Conservation (phyloP, 441 rosid species). For the Erodium trifolium region DNA sequence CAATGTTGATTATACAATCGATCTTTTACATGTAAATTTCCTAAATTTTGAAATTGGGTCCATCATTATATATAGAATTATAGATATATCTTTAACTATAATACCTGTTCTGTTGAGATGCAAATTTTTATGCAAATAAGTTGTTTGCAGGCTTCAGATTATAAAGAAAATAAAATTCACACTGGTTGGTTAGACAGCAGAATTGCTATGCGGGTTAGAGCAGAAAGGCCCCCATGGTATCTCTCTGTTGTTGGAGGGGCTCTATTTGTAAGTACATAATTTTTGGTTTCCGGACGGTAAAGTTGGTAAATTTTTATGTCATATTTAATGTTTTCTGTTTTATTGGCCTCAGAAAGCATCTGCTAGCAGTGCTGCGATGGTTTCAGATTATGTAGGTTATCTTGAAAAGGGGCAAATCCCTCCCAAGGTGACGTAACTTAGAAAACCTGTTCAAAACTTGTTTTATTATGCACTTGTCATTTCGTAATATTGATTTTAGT, state of each 20-base stretch:
- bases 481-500: conserved; percentile 21
- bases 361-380: conserved; percentile 90
- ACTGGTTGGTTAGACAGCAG: conserved; percentile 99
- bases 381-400: conserved; percentile 96
- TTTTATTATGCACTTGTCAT: conserved; percentile 1
- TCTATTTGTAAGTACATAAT: conserved; percentile 58
- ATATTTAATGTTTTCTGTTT: conserved; percentile 16
- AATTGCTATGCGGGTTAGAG: conserved; percentile 99
- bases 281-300: conserved; percentile 2
- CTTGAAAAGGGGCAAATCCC: conserved; percentile 99
- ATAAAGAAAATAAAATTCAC: conserved; percentile 93
- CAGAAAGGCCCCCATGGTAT: conserved; percentile 99
- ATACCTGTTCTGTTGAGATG: conserved; percentile 12
- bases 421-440: conserved; percentile 64
- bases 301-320: neutral
- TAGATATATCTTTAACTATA: neutral
- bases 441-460: conserved; percentile 3
- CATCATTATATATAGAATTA: neutral
- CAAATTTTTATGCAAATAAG: conserved; percentile 22
- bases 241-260: conserved; percentile 99
- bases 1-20: conserved; percentile 94
- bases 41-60: conserved; percentile 17
- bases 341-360: conserved; percentile 77
- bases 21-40: conserved; percentile 83
- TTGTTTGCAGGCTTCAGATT: conserved; percentile 77